Evolutionary conservation across 257 asterid genomes (phyloP).

Genomic region (Catharanthus roseus): DNA sequence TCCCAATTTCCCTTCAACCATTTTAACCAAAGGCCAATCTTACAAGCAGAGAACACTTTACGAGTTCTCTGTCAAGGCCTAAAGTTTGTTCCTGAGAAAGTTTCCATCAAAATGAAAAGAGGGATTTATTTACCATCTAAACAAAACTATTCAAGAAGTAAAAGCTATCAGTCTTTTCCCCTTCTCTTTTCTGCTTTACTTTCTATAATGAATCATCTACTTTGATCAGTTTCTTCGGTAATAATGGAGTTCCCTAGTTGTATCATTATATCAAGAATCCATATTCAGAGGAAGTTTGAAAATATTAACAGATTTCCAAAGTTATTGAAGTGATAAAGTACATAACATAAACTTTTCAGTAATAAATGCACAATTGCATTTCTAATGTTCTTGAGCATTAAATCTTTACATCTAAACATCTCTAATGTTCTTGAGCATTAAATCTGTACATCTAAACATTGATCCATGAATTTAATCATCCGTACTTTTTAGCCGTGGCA

Average conservation of each 20-base stretch:
- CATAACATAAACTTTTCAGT: neutral
- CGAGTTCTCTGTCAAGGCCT: slow-evolving; percentile 5
- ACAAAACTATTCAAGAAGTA: too few relatives aligned
- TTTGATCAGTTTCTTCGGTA: too few relatives aligned
- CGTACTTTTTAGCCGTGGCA: neutral
- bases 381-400: neutral
- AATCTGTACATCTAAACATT: neutral
- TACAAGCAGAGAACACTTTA: neutral
- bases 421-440: neutral
- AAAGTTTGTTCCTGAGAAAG: neutral
- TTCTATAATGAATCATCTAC: neutral
- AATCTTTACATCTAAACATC: neutral
- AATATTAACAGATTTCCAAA: neutral
- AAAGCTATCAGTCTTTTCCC: too few relatives aligned
- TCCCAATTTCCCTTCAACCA: slow-evolving; percentile 5
- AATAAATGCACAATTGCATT: neutral
- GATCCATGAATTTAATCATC: neutral
- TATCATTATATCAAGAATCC: neutral
- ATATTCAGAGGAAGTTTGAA: neutral
- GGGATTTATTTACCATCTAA: neutral
- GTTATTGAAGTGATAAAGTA: neutral
- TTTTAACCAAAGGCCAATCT: slow-evolving; percentile 4
- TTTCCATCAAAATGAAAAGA: neutral
- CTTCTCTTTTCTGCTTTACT: neutral
- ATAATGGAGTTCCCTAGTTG: neutral